Percentiles rank a stretch among this genome's conserved stretches.
These are phyloP conservation scores for Conringia planisiliqua DNA, from an alignment of 345 rosid species.

Conservation along the genomic window DNA sequence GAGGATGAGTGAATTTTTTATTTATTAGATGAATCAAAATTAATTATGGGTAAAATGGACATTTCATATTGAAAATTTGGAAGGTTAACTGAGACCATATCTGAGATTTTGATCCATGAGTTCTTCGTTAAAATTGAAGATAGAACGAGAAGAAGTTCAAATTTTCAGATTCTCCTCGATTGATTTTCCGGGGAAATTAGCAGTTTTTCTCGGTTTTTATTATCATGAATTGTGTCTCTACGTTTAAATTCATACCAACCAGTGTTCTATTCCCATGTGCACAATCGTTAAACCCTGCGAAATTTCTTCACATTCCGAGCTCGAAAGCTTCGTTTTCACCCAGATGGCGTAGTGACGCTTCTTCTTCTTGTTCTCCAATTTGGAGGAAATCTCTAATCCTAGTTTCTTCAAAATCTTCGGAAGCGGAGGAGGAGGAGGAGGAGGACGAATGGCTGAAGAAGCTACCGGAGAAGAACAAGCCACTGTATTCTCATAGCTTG, in stretches of 20 bases:
- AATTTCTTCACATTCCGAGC: conserved; percentile 17
- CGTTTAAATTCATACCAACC: conserved; percentile 29
- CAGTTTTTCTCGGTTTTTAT: conserved; percentile 8
- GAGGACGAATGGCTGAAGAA: conserved; percentile 75
- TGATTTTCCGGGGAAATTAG: not conserved
- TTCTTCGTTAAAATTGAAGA: conserved; percentile 17
- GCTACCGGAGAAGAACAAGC: conserved; percentile 78
- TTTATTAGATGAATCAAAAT: too few relatives aligned
- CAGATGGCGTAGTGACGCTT: conserved; percentile 19
- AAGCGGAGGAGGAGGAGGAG: conserved; percentile 52
- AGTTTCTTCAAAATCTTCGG: conserved; percentile 53
- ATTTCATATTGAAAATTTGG: too few relatives aligned
- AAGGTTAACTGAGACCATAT: too few relatives aligned
- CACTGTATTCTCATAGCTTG: conserved; percentile 86
- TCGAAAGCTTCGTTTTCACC: conserved; percentile 15
- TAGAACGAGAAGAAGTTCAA: conserved; percentile 19
- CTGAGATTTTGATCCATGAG: too few relatives aligned
- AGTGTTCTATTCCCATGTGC: not conserved
- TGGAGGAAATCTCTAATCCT: conserved; percentile 21
- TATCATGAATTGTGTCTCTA: conserved; percentile 46
- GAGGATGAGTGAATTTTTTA: too few relatives aligned
- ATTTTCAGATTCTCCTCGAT: conserved; percentile 1
- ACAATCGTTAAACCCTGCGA: conserved; percentile 18
- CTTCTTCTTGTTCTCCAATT: conserved; percentile 8
- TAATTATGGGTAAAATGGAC: too few relatives aligned